Conservation (phyloP, 2,329 filamentous ascomycete genomes). For the Verruconis gallopava region DNA sequence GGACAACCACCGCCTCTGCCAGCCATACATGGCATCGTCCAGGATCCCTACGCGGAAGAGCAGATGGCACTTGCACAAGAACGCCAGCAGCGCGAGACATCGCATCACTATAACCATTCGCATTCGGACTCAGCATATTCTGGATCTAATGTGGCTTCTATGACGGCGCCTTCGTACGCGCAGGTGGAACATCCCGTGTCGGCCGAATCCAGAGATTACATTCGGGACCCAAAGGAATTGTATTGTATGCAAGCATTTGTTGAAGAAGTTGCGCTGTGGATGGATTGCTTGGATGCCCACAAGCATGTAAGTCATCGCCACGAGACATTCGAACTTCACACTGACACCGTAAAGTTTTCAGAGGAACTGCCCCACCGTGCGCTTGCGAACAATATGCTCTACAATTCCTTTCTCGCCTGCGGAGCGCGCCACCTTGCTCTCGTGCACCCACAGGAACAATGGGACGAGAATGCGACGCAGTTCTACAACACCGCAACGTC, state of each 20-base stretch:
- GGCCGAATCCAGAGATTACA: conserved; percentile 3
- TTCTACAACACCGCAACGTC: conserved; percentile 82
- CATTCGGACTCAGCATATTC: conserved; percentile 19
- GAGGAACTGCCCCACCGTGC: conserved; percentile 72
- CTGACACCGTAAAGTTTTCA: conserved; percentile 47
- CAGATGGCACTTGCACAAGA: conserved; percentile 29
- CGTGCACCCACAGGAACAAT: conserved; percentile 33
- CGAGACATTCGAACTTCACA: no score
- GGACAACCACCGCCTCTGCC: conserved; percentile 37
- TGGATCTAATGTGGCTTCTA: conserved; percentile 16
- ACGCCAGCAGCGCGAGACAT: conserved; percentile 17
- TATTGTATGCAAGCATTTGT: conserved; percentile 88
- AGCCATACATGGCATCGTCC: conserved; percentile 36
- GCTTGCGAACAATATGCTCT: conserved; percentile 70
- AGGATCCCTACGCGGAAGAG: conserved; percentile 32
- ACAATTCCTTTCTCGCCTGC: conserved; percentile 80
- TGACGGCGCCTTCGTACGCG: conserved; percentile 21
- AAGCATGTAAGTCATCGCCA: conserved; percentile 48
- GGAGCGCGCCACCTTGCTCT: conserved; percentile 70
- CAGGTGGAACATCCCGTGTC: conserved; percentile 18
- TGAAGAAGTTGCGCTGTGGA: conserved; percentile 82
- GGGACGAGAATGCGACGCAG: conserved; percentile 60
- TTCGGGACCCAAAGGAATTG: conserved; percentile 52
- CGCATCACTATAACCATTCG: conserved; percentile 20
- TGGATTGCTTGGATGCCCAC: conserved; percentile 77